Percentiles rank a stretch among this genome's conserved stretches.
Conservation (phyloP, 805 yeast species). For the Yarrowia yakushimensis region DNA sequence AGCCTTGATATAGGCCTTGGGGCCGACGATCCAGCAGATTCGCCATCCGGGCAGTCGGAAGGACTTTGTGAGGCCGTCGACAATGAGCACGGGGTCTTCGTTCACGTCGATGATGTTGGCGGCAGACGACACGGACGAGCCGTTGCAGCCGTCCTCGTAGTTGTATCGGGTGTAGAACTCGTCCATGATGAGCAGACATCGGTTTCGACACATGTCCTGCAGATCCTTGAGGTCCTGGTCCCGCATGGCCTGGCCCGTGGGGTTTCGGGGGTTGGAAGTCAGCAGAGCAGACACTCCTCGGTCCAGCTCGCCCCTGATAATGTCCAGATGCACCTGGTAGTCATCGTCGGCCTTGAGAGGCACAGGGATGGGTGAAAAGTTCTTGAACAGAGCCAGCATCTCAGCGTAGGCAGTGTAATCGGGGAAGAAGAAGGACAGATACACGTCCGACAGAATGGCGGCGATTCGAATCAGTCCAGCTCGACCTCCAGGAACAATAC, state of each 20-base stretch:
- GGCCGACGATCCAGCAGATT: constrained; percentile 61
- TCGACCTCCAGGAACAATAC: constrained; percentile 63
- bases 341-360: constrained; percentile 56
- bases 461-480: constrained; percentile 63
- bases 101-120: constrained; percentile 53
- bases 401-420: constrained; percentile 65
- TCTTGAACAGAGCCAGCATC: constrained; percentile 59
- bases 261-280: constrained; percentile 62
- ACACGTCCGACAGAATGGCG: constrained; percentile 56
- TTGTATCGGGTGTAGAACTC: constrained; percentile 60
- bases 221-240: constrained; percentile 46
- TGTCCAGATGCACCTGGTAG: constrained; percentile 52
- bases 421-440: constrained; percentile 56
- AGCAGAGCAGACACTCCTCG: constrained; percentile 53
- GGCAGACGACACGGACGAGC: constrained; percentile 52
- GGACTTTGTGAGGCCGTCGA: constrained; percentile 59
- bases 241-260: constrained; percentile 55
- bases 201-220: constrained; percentile 50
- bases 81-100: constrained; percentile 55
- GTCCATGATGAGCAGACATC: constrained; percentile 59
- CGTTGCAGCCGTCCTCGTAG: constrained; percentile 51
- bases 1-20: constrained; percentile 55
- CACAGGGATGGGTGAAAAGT: constrained; percentile 54
- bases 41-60: constrained; percentile 65
- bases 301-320: constrained; percentile 49